A percentile compares a stretch with the other conserved stretches of the same genome.
Evolutionary conservation across 768 basidiomycete genomes (phyloP).

Genomic region (Amanita subjunquillea): DNA sequence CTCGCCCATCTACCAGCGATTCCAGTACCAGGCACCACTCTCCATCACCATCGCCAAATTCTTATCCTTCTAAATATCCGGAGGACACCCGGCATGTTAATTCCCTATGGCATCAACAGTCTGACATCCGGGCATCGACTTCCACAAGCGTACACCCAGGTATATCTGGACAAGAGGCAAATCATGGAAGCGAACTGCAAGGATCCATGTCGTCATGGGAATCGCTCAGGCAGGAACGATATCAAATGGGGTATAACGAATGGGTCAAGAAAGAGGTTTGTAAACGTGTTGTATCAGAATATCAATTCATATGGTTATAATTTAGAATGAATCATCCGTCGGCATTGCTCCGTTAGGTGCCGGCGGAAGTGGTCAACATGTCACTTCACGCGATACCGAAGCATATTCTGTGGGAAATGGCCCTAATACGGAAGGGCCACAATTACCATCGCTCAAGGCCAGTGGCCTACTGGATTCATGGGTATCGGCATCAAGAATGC

Average conservation of each 20-base stretch:
- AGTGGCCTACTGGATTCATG: constrained; percentile 61
- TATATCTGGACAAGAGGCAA: neutral
- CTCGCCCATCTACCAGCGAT: neutral
- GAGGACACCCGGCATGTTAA: constrained; percentile 25
- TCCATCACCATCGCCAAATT: constrained; percentile 13
- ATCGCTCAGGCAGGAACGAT: neutral
- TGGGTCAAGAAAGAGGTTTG: constrained; percentile 4
- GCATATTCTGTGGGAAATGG: neutral
- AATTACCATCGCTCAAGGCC: constrained; percentile 61
- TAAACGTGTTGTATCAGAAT: neutral
- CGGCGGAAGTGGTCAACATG: neutral
- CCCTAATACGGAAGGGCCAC: constrained; percentile 9
- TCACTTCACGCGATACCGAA: neutral
- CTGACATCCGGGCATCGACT: neutral
- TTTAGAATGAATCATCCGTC: neutral
- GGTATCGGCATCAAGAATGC: constrained; percentile 19
- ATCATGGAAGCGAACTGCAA: neutral
- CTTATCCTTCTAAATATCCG: constrained; percentile 20
- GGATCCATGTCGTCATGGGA: neutral
- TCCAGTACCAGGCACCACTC: neutral
- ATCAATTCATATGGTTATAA: neutral
- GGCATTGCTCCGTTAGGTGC: neutral
- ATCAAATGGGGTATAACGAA: constrained; percentile 1
- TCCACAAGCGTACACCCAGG: neutral
- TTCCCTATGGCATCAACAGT: constrained; percentile 10